Percentiles rank a stretch among this genome's conserved stretches.
Evolutionary conservation across 2,329 filamentous ascomycete genomes (phyloP).

Genomic region (Trichoderma hamatum): DNA sequence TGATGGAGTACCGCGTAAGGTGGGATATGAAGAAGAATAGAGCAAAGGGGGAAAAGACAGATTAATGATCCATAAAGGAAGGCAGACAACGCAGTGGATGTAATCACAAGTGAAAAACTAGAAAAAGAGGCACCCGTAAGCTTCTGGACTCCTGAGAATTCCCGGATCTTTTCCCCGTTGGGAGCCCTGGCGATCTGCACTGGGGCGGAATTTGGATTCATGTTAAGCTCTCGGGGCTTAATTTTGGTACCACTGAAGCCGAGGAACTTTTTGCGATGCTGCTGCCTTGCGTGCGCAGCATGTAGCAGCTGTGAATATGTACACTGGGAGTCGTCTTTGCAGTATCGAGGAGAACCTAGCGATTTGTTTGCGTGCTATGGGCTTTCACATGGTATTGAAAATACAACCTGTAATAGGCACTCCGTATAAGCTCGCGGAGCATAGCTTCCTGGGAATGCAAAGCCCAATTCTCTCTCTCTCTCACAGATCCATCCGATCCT

Average conservation of each 20-base stretch:
- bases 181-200: conserved; percentile 19
- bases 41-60: neutral
- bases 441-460: neutral
- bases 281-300: neutral
- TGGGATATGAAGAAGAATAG: neutral
- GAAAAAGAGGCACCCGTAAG: neutral
- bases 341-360: neutral
- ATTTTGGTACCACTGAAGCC: neutral
- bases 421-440: neutral
- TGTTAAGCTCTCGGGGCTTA: neutral
- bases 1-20: neutral
- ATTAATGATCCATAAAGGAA: neutral
- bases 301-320: neutral
- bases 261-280: neutral
- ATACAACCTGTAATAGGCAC: neutral
- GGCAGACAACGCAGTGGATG: neutral
- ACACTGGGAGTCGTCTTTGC: neutral
- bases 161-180: neutral
- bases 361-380: neutral
- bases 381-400: neutral
- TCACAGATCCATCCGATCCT: neutral
- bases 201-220: conserved; percentile 9
- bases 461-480: neutral
- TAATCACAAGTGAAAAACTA: neutral
- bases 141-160: conserved; percentile 15